Base-by-base conservation (phyloP, 1,139 yeast species). In the Debaryomyces fabryi region DNA sequence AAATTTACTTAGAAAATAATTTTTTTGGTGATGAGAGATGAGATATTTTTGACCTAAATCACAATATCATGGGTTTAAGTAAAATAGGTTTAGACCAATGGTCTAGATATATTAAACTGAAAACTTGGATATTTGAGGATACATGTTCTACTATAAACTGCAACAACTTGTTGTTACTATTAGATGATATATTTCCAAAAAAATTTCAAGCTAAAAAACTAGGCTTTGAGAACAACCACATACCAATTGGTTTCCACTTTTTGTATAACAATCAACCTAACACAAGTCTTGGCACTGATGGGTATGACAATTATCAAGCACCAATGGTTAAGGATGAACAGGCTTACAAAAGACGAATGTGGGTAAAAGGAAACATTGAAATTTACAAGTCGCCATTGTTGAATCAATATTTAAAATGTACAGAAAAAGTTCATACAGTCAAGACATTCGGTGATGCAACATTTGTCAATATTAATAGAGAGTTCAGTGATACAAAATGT, bases 261-360 rank as follows among this genome's bases (percentile, higher is more conserved):
- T 65, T 86, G 3, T 89, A 78, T 63, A 83, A 83, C 64, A 68
- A 75, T 33, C 82, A 79, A 38, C 62, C 68, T 23, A 90, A 83
- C 54, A 46, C 54, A 0, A 64, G 64, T 3, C 60, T 89, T 23
- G 85, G 87, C 0, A 42, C 59, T 2, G 98, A 92, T 64, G 97
- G 97, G 0, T 92, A 89, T 65, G 96, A 88, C 56, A 76, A 84
- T 49, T 82, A 85, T 57, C 96, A 88, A 63, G 84, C 93, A 0
- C 97, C 97, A 0, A 38, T 46, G 27, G 8, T 41, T 2, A 30
- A 33, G 8, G 24, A 34, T 13, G n/a, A 40, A n/a, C 37, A 32
- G 25, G 39, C 50, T 1, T 89, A 72, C 60, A 68, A 68, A 23
- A 71, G 95, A 51, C 71, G 97, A 32, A 79, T 92, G 83, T 92